phyloP scores from a whole-genome alignment of 2,329 filamentous ascomycete genomes.

The Botryosphaeria dothidea region DNA sequence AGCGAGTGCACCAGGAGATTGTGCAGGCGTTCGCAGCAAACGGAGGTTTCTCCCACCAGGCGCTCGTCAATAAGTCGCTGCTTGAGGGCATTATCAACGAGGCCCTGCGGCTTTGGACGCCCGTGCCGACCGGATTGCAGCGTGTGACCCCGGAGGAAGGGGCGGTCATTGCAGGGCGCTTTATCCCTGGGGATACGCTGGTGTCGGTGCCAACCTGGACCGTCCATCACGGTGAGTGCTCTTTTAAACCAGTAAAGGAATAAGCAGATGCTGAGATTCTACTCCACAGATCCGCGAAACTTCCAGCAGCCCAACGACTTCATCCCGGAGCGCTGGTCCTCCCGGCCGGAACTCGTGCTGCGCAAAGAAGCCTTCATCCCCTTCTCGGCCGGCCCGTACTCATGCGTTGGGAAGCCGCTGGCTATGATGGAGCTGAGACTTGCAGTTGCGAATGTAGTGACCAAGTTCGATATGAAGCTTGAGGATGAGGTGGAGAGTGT shows the following conservation, averaged over 20 bases:
- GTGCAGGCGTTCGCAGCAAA: slow-evolving; percentile 35
- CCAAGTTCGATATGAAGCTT: slow-evolving; percentile 56
- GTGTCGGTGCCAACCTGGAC: slow-evolving; percentile 33
- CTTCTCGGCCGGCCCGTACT: slow-evolving; percentile 61
- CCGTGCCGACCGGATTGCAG: slow-evolving; percentile 39
- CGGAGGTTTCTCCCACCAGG: slow-evolving; percentile 38
- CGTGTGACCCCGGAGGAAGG: slow-evolving; percentile 38
- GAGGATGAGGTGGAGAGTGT: slow-evolving; percentile 1
- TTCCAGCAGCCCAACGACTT: slow-evolving; percentile 25
- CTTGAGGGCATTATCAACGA: slow-evolving; percentile 44
- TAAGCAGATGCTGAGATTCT: no score
- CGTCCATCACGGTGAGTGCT: slow-evolving; percentile 29
- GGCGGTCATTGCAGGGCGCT: slow-evolving; percentile 36
- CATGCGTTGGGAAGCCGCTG: slow-evolving; percentile 71
- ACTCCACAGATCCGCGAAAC: slow-evolving; percentile 4
- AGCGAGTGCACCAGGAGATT: slow-evolving; percentile 36
- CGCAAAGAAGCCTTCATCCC: slow-evolving; percentile 30
- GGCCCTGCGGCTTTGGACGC: slow-evolving; percentile 42
- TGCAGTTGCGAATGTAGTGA: slow-evolving; percentile 63
- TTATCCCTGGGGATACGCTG: slow-evolving; percentile 32
- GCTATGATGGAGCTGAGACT: slow-evolving; percentile 69
- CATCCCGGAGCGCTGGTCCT: slow-evolving; percentile 36
- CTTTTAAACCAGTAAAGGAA: no score
- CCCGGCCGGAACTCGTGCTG: slow-evolving; percentile 32
- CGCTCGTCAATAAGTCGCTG: slow-evolving; percentile 33